Conservation (phyloP, 169 alveolate genomes). For the Plasmodium billcollinsi region DNA sequence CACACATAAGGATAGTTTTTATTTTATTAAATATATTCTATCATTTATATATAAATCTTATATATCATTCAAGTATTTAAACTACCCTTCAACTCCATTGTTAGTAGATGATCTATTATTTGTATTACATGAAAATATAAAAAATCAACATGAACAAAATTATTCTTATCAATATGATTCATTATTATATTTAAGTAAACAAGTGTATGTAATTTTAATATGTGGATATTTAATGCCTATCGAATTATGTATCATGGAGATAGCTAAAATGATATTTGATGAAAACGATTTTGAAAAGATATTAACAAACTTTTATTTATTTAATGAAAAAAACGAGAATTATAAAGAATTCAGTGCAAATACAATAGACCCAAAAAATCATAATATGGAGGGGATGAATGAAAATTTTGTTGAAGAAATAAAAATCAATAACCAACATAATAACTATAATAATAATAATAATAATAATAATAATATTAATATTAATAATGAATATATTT, state of each 20-base stretch:
- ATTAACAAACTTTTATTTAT: constrained; percentile 8
- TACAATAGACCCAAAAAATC: neutral
- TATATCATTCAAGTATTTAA: constrained; percentile 23
- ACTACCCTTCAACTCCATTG: constrained; percentile 56
- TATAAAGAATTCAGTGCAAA: too few relatives aligned
- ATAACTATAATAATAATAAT: neutral
- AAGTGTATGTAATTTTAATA: constrained; percentile 30
- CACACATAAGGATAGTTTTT: constrained; percentile 20
- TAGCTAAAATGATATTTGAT: constrained; percentile 33
- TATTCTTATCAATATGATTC: constrained; percentile 57
- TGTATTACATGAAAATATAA: neutral
- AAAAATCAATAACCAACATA: too few relatives aligned
- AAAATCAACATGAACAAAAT: neutral
- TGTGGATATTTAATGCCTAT: constrained; percentile 76
- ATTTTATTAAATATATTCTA: constrained; percentile 44
- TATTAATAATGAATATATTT: constrained; percentile 12
- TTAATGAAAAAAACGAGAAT: neutral
- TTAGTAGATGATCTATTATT: constrained; percentile 16
- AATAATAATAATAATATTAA: neutral
- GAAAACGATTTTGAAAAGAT: constrained; percentile 4
- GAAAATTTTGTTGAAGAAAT: too few relatives aligned
- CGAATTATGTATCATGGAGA: constrained; percentile 11
- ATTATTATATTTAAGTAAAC: constrained; percentile 31
- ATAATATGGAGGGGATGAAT: neutral
- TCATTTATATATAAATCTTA: constrained; percentile 41